Base-by-base conservation (phyloP, 2,329 filamentous ascomycete genomes). In the Paecilomyces niveus region DNA sequence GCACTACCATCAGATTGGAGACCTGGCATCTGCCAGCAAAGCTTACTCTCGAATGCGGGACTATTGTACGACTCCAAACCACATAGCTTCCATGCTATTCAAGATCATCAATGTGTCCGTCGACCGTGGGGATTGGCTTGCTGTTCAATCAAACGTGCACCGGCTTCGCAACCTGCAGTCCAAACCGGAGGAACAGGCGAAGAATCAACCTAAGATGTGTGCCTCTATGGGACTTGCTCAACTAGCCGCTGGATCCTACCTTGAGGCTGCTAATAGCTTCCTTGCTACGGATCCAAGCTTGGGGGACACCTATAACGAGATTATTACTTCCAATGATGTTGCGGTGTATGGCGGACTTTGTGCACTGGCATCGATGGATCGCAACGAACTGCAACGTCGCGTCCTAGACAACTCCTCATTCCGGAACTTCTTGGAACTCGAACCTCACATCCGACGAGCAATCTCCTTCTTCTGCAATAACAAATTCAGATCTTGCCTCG, bases 381-480 rank as follows among this genome's bases (percentile, higher is more conserved):
- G 94, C 54, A 79, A 81, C 7, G 86, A 90, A 61, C 80, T 99
- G 22, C 89, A 94, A 71, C 78, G 76, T 5, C 80, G 81, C 6
- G 91, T 97, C 2, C 83, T 99, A 0, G 90, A 94, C 39, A 96
- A 91, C 69, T 78, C 79, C 33, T 80, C 82, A 10, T 99, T 99
- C 78, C 88, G 94, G 56, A 85, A 84, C 53, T 96, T 94, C 70
- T 83, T 99, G 13, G 94, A 97, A 72, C 82, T 95, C 0, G 94
- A 97, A 74, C 92, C 93, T 3, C 93, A 97, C 68, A 89, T 99
- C 62, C 89, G 94, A 63, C 92, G 92, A 59, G 93, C 94, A 11
- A 89, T 99, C 65, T 85, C 85, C 7, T 87, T 90, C 70, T 99
- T 97, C 76, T 90, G 93, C 66, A 91, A 89, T 65, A 91, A 90